Conservation (phyloP, 768 basidiomycete species). For the Rhodotorula diobovata region DNA sequence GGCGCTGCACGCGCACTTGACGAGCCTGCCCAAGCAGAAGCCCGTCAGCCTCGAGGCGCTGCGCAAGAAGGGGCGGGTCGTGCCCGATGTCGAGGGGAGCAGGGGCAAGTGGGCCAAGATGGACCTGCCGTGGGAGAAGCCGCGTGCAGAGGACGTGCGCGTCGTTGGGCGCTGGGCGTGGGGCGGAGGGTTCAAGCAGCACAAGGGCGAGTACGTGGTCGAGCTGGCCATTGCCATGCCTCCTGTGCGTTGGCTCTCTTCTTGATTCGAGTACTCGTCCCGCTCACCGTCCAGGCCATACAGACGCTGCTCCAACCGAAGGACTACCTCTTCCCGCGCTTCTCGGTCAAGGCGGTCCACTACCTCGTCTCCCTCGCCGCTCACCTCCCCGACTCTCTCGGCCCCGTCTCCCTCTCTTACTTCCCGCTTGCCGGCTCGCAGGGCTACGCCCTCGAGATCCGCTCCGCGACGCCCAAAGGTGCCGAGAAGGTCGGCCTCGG, state of each 20-base stretch:
- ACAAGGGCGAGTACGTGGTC: conserved; percentile 34
- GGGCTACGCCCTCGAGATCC: conserved; percentile 62
- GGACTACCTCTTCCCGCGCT: conserved; percentile 80
- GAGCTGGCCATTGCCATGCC: conserved; percentile 41
- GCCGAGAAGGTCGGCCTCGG: conserved; percentile 50
- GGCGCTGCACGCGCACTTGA: conserved; percentile 27
- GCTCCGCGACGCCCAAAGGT: conserved; percentile 29
- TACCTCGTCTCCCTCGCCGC: conserved; percentile 76
- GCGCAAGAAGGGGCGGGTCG: conserved; percentile 24
- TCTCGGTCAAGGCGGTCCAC: conserved; percentile 86
- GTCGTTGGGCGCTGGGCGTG: conserved; percentile 39
- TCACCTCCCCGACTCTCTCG: conserved; percentile 39
- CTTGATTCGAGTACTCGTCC: neutral
- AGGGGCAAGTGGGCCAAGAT: conserved; percentile 31
- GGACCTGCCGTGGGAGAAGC: conserved; percentile 32
- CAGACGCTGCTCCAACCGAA: conserved; percentile 83
- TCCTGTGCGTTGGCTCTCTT: conserved; percentile 13
- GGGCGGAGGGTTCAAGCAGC: conserved; percentile 33
- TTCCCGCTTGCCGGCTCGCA: conserved; percentile 60
- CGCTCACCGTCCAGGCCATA: neutral
- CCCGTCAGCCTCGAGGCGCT: conserved; percentile 18
- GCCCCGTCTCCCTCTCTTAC: conserved; percentile 49
- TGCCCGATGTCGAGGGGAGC: conserved; percentile 34
- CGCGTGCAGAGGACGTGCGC: conserved; percentile 31
- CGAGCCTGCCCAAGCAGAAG: conserved; percentile 23